A percentile compares a stretch with the other conserved stretches of the same genome.
phyloP scores from a whole-genome alignment of 2,329 filamentous ascomycete genomes.

The Alternaria brassicae region DNA sequence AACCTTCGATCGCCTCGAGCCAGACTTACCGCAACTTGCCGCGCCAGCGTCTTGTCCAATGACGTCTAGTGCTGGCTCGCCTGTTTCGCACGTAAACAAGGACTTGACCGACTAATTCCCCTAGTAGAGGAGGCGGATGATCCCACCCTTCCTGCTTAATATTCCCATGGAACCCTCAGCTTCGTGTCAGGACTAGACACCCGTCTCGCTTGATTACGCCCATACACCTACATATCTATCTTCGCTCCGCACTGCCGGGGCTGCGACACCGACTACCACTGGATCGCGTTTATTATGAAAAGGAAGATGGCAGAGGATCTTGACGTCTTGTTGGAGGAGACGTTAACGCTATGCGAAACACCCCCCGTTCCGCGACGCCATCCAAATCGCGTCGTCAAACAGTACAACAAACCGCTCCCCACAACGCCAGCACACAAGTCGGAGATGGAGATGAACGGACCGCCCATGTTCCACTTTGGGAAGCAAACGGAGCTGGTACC shows the following conservation, averaged over 20 bases:
- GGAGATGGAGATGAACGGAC: slow-evolving; percentile 17
- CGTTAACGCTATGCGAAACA: slow-evolving; percentile 22
- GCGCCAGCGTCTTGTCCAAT: slow-evolving; percentile 22
- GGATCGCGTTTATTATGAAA: slow-evolving; percentile 15
- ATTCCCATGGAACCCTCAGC: slow-evolving; percentile 25
- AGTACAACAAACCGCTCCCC: slow-evolving; percentile 24
- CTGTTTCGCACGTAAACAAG: slow-evolving; percentile 27
- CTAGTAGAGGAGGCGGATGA: slow-evolving; percentile 27
- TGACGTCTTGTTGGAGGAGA: slow-evolving; percentile 21
- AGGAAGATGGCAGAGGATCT: slow-evolving; percentile 17
- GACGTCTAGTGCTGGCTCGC: slow-evolving; percentile 21
- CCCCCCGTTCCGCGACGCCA: slow-evolving; percentile 26
- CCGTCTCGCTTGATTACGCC: slow-evolving; percentile 20
- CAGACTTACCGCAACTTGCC: slow-evolving; percentile 20
- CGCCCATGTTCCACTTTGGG: slow-evolving; percentile 16
- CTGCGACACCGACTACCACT: slow-evolving; percentile 4
- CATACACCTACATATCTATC: neutral
- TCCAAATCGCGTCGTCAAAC: slow-evolving; percentile 22
- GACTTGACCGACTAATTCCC: slow-evolving; percentile 23
- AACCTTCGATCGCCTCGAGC: slow-evolving; percentile 20
- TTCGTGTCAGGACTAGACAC: slow-evolving; percentile 23
- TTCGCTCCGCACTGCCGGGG: slow-evolving; percentile 13
- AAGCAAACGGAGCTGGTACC: slow-evolving; percentile 26
- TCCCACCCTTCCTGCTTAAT: slow-evolving; percentile 30
- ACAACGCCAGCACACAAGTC: slow-evolving; percentile 11